A percentile compares a stretch with the other conserved stretches of the same genome.
These are phyloP conservation scores for Tricholoma hemisulphureum DNA, from an alignment of 768 basidiomycete genomes.

Conservation along the genomic window DNA sequence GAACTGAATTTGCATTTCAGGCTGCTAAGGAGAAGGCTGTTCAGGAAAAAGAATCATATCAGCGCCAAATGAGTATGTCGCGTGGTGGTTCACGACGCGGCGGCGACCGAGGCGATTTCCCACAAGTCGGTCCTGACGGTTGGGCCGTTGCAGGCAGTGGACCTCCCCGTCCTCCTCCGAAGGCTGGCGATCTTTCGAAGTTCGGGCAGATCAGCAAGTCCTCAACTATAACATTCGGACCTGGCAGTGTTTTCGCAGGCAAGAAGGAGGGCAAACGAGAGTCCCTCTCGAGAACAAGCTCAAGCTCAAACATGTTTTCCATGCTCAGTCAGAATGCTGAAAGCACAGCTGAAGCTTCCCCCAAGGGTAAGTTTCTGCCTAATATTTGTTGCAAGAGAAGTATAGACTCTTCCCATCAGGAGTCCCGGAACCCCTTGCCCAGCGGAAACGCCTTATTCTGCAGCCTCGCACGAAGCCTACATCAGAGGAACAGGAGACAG, in stretches of 20 bases:
- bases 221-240: constrained; percentile 74
- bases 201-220: constrained; percentile 83
- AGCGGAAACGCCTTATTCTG: constrained; percentile 72
- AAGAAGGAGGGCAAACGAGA: constrained; percentile 71
- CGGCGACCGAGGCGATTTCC: constrained; percentile 57
- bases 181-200: constrained; percentile 82
- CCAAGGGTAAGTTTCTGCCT: constrained; percentile 51
- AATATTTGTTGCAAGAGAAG: constrained; percentile 50
- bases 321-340: constrained; percentile 71
- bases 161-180: constrained; percentile 57
- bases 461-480: constrained; percentile 75
- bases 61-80: constrained; percentile 74
- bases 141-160: constrained; percentile 72
- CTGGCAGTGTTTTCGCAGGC: constrained; percentile 77
- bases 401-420: constrained; percentile 47
- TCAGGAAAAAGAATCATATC: constrained; percentile 56
- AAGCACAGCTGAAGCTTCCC: constrained; percentile 48
- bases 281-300: constrained; percentile 75
- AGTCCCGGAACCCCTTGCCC: constrained; percentile 45
- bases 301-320: constrained; percentile 84
- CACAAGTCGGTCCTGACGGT: constrained; percentile 73
- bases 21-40: constrained; percentile 80
- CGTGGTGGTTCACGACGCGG: constrained; percentile 90
- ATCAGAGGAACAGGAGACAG: constrained; percentile 35
- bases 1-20: constrained; percentile 32